Evolutionary conservation across 2,329 filamentous ascomycete species (phyloP).

Genomic region (Colletotrichum sojae): DNA sequence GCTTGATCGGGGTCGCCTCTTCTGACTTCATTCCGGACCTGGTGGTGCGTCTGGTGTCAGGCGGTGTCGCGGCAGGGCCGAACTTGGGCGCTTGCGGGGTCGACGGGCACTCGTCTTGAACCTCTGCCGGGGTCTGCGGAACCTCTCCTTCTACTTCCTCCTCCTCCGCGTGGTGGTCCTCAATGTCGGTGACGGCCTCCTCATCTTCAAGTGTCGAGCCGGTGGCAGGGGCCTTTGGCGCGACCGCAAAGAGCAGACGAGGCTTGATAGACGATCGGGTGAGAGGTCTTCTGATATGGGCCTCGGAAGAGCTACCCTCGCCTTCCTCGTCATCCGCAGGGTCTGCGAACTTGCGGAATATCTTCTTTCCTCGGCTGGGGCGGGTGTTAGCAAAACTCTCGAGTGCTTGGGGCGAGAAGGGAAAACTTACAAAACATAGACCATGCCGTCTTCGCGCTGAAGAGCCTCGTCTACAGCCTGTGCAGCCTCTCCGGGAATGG

Average conservation of each 20-base stretch:
- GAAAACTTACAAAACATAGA: slow-evolving; percentile 81
- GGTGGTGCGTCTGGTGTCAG: slow-evolving; percentile 72
- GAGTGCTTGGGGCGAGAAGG: slow-evolving; percentile 18
- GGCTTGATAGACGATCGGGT: slow-evolving; percentile 81
- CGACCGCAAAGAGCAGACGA: slow-evolving; percentile 76
- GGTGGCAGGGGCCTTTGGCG: slow-evolving; percentile 44
- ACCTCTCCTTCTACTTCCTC: slow-evolving; percentile 56
- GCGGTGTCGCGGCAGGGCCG: slow-evolving; percentile 71
- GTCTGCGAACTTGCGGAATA: slow-evolving; percentile 78
- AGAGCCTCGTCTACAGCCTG: slow-evolving; percentile 74
- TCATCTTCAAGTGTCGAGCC: slow-evolving; percentile 64
- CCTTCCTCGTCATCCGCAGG: slow-evolving; percentile 53
- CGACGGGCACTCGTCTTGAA: slow-evolving; percentile 22
- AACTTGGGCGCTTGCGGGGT: slow-evolving; percentile 71
- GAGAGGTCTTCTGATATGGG: slow-evolving; percentile 59
- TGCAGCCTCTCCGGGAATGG: slow-evolving; percentile 69
- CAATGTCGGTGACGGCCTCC: slow-evolving; percentile 72
- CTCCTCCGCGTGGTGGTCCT: slow-evolving; percentile 60
- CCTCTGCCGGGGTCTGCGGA: slow-evolving; percentile 49
- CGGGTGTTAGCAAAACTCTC: slow-evolving; percentile 30
- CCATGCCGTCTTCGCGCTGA: slow-evolving; percentile 77
- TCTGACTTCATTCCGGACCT: slow-evolving; percentile 66
- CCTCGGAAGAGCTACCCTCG: slow-evolving; percentile 47
- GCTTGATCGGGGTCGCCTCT: slow-evolving; percentile 58
- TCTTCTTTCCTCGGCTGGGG: slow-evolving; percentile 81